A percentile compares a stretch with the other conserved stretches of the same genome.
Conservation (phyloP, 1,284 basidiomycete genomes). For the Sporisorium graminicola region DNA sequence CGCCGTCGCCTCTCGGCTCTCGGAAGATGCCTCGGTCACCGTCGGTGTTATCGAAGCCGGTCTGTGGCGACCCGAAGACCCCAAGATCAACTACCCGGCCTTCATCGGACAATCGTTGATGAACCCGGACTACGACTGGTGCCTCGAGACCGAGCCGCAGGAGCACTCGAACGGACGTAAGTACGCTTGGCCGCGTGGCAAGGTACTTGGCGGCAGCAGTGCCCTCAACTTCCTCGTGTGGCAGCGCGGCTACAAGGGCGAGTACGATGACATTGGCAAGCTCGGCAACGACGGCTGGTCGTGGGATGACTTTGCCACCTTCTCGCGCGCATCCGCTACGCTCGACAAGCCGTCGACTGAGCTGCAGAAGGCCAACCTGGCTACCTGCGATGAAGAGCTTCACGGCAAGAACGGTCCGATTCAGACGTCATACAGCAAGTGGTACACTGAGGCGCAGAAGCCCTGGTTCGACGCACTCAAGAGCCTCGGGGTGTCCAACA, state of each 20-base stretch:
- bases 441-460: constrained; percentile 58
- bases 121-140: constrained; percentile 59
- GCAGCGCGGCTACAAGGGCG: constrained; percentile 56
- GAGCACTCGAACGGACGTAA: constrained; percentile 50
- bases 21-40: constrained; percentile 48
- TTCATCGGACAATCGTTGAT: constrained; percentile 55
- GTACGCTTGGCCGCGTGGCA: constrained; percentile 55
- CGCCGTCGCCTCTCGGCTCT: constrained; percentile 51
- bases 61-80: constrained; percentile 53
- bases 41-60: constrained; percentile 62
- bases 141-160: constrained; percentile 47
- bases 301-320: constrained; percentile 54
- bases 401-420: constrained; percentile 53
- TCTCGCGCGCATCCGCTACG: constrained; percentile 38
- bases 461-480: constrained; percentile 56
- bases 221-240: constrained; percentile 71
- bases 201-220: constrained; percentile 57
- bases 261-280: constrained; percentile 56
- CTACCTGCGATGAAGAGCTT: constrained; percentile 39
- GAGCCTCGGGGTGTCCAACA: constrained; percentile 44
- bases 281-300: constrained; percentile 56
- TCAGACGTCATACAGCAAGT: constrained; percentile 51
- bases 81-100: constrained; percentile 54
- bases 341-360: constrained; percentile 34
- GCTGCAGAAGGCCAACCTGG: constrained; percentile 53